Percentiles rank a stretch among this genome's conserved stretches.
Evolutionary conservation across 2,329 filamentous ascomycete genomes (phyloP).

Genomic region (Aspergillus unguis): DNA sequence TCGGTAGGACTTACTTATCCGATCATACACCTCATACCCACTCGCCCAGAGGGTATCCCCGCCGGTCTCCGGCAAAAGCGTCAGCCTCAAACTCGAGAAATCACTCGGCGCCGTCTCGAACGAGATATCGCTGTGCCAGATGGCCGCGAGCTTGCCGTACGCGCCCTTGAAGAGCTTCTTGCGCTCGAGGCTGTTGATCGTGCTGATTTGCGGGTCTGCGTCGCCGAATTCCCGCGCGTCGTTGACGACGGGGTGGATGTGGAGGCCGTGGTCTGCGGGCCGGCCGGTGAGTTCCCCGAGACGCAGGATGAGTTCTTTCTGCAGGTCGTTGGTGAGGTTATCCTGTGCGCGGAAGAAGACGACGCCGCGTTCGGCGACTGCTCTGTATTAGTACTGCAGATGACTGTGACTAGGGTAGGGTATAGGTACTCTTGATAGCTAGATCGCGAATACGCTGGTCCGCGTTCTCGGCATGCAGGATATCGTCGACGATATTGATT

Average conservation of each 20-base stretch:
- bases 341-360: constrained; percentile 67
- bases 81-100: constrained; percentile 60
- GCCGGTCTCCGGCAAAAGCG: constrained; percentile 55
- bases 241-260: constrained; percentile 61
- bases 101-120: constrained; percentile 64
- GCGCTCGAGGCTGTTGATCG: constrained; percentile 57
- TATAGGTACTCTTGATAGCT: constrained; percentile 59
- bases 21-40: constrained; percentile 56
- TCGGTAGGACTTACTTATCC: constrained; percentile 56
- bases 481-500: constrained; percentile 46
- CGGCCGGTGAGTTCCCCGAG: constrained; percentile 60
- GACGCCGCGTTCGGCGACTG: constrained; percentile 66
- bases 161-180: constrained; percentile 43
- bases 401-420: neutral
- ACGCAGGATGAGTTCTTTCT: constrained; percentile 61
- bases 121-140: constrained; percentile 60
- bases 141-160: constrained; percentile 31
- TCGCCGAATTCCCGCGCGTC: constrained; percentile 53
- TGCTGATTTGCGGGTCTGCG: constrained; percentile 60
- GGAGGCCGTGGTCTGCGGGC: constrained; percentile 55
- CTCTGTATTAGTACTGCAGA: neutral
- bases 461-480: constrained; percentile 58
- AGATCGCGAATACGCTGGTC: constrained; percentile 64
- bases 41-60: constrained; percentile 30
- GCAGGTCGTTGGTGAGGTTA: constrained; percentile 58